Percentiles rank a stretch among this genome's conserved stretches.
Conservation (phyloP, 2,329 filamentous ascomycete genomes). For the Ceratocystis cubensis region DNA sequence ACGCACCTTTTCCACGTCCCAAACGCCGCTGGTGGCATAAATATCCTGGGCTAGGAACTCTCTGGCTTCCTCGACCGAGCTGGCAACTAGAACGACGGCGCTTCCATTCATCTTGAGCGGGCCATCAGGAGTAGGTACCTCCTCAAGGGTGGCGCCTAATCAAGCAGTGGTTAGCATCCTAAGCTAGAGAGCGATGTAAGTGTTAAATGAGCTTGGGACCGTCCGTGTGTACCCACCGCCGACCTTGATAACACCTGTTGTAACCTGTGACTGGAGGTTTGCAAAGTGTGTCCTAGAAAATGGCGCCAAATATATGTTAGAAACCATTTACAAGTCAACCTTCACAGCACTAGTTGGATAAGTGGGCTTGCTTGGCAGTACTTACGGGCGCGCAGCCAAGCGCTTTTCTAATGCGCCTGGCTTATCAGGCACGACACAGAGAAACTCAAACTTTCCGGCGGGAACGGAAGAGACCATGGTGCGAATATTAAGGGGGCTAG, state of each 20-base stretch:
- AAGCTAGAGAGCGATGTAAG: not conserved
- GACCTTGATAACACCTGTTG: constrained; percentile 47
- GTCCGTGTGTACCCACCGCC: constrained; percentile 42
- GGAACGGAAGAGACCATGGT: constrained; percentile 25
- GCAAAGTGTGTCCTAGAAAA: constrained; percentile 38
- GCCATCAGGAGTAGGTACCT: constrained; percentile 50
- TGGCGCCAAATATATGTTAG: not conserved
- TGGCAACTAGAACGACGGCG: constrained; percentile 53
- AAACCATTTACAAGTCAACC: not conserved
- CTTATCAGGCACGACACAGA: constrained; percentile 57
- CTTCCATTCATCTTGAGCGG: constrained; percentile 58
- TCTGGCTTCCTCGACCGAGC: constrained; percentile 56
- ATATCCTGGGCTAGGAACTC: constrained; percentile 57
- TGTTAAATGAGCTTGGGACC: not conserved
- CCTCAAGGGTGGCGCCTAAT: constrained; percentile 53
- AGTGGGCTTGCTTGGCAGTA: constrained; percentile 20
- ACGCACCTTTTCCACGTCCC: constrained; percentile 59
- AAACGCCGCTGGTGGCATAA: constrained; percentile 60
- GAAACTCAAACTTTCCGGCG: constrained; percentile 46
- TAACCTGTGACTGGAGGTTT: constrained; percentile 39
- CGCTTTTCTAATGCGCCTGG: constrained; percentile 48
- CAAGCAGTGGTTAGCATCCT: not conserved
- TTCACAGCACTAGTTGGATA: not conserved
- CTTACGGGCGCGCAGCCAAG: constrained; percentile 47
- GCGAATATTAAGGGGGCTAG: constrained; percentile 17